Evolutionary conservation across 148 eudicot genomes (phyloP).

Genomic region (Vaccinium darrowii): DNA sequence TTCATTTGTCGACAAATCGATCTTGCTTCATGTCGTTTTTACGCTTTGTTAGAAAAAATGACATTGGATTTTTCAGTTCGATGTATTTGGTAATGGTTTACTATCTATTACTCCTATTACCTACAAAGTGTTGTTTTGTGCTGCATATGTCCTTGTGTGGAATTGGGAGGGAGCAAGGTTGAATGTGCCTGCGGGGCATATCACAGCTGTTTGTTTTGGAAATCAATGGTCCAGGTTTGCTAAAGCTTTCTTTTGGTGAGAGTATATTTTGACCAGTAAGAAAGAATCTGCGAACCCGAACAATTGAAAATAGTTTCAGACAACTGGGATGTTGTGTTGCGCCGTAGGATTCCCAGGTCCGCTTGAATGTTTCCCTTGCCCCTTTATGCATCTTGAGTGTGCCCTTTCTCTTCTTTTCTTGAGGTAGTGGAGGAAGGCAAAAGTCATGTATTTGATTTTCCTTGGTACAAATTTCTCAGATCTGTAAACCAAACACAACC

Average conservation of each 20-base stretch:
- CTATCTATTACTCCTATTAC: background rate
- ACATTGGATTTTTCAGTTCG: background rate
- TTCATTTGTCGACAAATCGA: constrained; percentile 12
- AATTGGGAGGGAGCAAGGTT: background rate
- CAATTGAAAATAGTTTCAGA: too few species aligned
- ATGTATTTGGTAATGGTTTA: background rate
- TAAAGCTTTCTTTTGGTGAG: too few species aligned
- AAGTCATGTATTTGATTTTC: background rate
- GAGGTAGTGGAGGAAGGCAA: background rate
- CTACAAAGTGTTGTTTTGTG: background rate
- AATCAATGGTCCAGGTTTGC: too few species aligned
- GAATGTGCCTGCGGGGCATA: too few species aligned
- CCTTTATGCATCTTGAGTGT: background rate
- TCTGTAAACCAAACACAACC: background rate
- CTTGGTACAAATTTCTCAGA: background rate
- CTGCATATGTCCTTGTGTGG: background rate
- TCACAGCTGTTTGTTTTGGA: too few species aligned
- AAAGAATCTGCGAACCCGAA: too few species aligned
- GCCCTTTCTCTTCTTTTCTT: background rate
- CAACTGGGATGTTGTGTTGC: too few species aligned
- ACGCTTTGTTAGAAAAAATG: background rate
- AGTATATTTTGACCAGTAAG: too few species aligned
- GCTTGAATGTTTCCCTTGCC: too few species aligned
- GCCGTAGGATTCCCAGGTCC: too few species aligned
- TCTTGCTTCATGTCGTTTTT: background rate